phyloP scores from a whole-genome alignment of 129 eudicot genomes.

The Rutidosis leptorrhynchoides region DNA sequence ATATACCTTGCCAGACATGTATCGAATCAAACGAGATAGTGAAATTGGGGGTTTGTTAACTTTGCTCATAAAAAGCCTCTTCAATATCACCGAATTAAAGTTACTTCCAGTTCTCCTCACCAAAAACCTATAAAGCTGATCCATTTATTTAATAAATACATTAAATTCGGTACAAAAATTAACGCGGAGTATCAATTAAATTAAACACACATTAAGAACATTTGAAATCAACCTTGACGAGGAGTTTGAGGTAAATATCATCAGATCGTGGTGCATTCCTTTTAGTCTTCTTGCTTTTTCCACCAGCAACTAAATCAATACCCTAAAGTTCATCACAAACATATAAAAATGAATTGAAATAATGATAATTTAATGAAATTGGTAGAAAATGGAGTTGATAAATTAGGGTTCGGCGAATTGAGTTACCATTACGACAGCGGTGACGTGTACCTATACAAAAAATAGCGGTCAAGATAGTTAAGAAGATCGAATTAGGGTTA shows the following conservation, averaged over 20 bases:
- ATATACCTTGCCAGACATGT: slow-evolving; percentile 49
- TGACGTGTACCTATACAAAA: slow-evolving; percentile 22
- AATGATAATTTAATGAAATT: neutral
- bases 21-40: slow-evolving; percentile 45
- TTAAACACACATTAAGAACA: neutral
- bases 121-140: slow-evolving; percentile 52
- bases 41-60: slow-evolving; percentile 54
- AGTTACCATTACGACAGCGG: slow-evolving; percentile 19
- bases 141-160: neutral
- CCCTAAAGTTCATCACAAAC: slow-evolving; percentile 34
- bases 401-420: slow-evolving; percentile 6
- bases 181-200: too few relatives aligned
- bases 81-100: slow-evolving; percentile 54
- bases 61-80: slow-evolving; percentile 56
- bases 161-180: too few relatives aligned
- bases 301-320: slow-evolving; percentile 83
- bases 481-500: slow-evolving; percentile 22
- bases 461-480: neutral
- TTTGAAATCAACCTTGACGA: slow-evolving; percentile 54
- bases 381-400: neutral
- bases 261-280: slow-evolving; percentile 77
- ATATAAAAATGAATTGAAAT: too few relatives aligned
- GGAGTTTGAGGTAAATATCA: slow-evolving; percentile 74
- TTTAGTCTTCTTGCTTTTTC: slow-evolving; percentile 75
- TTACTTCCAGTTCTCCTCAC: slow-evolving; percentile 57